A percentile compares a stretch with the other conserved stretches of the same genome.
phyloP scores from a whole-genome alignment of 108 stramenopile species.

The Nannochloropsis gaditana region DNA sequence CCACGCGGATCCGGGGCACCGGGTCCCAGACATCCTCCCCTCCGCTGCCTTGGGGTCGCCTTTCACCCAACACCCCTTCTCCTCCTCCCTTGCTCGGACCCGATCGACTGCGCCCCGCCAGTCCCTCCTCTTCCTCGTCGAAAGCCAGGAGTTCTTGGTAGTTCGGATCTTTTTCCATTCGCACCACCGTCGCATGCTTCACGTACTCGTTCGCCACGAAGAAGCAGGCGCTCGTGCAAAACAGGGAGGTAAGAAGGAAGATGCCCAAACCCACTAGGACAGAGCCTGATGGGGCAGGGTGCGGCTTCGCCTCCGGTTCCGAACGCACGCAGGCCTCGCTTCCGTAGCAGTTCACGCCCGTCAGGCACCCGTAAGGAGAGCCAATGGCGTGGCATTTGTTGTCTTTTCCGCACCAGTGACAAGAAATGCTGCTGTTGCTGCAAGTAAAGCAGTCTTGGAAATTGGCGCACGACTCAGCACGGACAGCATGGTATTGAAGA shows the following conservation, averaged over 20 bases:
- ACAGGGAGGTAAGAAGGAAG: background rate
- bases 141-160: background rate
- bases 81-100: background rate
- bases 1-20: background rate
- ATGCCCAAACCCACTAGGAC: background rate
- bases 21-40: background rate
- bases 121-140: background rate
- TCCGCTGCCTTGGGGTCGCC: background rate
- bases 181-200: background rate
- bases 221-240: constrained; percentile 12
- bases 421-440: constrained; percentile 13
- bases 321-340: background rate
- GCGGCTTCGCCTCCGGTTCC: background rate
- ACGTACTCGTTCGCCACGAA: constrained; percentile 20
- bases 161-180: constrained; percentile 7
- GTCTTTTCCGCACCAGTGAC: constrained; percentile 16
- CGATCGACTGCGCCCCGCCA: no score
- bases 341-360: background rate
- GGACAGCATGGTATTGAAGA: background rate
- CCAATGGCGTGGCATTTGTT: constrained; percentile 15
- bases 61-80: background rate
- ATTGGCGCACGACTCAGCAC: background rate
- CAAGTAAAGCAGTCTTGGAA: background rate
- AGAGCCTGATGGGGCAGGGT: background rate
- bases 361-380: background rate